Evolutionary conservation across 805 yeast genomes (phyloP), one percentile per base, ranked within the genome.

Genomic region (Lipomyces chichibuensis): DNA sequence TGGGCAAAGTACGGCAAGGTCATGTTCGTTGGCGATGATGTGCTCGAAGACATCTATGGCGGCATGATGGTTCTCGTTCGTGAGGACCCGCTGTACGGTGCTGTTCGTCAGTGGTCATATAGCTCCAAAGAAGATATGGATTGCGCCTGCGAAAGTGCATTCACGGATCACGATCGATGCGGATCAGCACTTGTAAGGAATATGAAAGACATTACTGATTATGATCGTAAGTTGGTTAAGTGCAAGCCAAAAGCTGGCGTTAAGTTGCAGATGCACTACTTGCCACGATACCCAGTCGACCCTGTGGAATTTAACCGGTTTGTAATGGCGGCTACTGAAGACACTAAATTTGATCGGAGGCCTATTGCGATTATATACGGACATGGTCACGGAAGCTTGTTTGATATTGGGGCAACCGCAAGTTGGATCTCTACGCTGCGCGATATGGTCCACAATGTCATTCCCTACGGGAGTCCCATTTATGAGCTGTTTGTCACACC

Each of bases 11-110:
- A 43, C 46, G 17, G 57, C 32, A 51, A 52, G 5, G 56, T 69
- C 3, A 20, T 57, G 27, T 61, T 69, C 35, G 20, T 69, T 23
- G 71, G 71, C n/a, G 71, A 69, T 57, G 66, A 60, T 17, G n/a
- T 59, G 52, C 59, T 66, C 51, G 63, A 32, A 14, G 39, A 54
- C 37, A 61, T 62, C 39, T 65, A 63, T 25, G 60, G 58, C 5
- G 66, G 62, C 11, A 54, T 69, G 39, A 35, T 64, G 20, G 52
- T 58, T 13, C 27, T 68, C 20, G 49, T 68, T 2, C 64, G 71
- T 7, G 59, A 66, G 46, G 71, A 65, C 57, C 39, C 49, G 11
- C 17, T 35, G 29, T 25, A 52, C 39, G 71, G 71, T 17, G 62
- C 66, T 20, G 57, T 66, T 9, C 49, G 35, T 9, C 55, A 61